These are phyloP conservation scores for Poa annua DNA, from an alignment of 176 grass and related monocot genomes.

Conservation along the genomic window DNA sequence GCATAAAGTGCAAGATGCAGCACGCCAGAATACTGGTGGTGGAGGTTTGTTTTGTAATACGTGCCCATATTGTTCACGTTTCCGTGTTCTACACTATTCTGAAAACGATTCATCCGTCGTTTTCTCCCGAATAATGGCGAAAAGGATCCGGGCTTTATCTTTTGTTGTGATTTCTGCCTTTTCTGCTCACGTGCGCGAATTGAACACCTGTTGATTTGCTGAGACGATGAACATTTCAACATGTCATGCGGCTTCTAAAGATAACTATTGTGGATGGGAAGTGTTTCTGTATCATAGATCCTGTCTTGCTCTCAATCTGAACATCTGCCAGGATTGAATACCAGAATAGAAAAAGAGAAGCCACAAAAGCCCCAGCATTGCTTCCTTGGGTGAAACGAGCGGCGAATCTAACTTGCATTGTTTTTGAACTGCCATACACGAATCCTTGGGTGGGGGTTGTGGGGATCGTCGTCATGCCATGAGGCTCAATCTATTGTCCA, in stretches of 20 bases:
- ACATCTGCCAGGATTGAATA: too few species aligned
- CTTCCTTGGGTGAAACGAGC: too few species aligned
- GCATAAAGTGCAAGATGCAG: not conserved
- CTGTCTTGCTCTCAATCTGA: too few species aligned
- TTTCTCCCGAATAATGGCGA: not conserved
- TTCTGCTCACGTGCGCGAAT: conserved; percentile 37
- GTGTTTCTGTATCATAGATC: too few species aligned
- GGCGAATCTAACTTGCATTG: too few species aligned
- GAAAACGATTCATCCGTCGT: conserved; percentile 24
- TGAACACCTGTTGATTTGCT: not conserved
- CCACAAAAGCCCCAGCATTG: too few species aligned
- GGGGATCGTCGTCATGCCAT: too few species aligned
- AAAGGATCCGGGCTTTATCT: not conserved
- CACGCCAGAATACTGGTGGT: not conserved
- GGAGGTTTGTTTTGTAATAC: conserved; percentile 13
- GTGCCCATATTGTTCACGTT: conserved; percentile 23
- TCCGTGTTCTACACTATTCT: conserved; percentile 27
- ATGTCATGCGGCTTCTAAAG: not conserved
- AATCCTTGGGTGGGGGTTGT: too few species aligned
- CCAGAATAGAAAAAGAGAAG: too few species aligned
- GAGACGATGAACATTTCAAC: not conserved
- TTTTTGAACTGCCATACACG: too few species aligned
- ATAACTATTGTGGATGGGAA: not conserved
- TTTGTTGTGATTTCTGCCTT: not conserved
- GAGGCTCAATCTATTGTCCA: too few species aligned